phyloP scores from a whole-genome alignment of 1,284 basidiomycete species.

The Phellopilus nigrolimitatus region DNA sequence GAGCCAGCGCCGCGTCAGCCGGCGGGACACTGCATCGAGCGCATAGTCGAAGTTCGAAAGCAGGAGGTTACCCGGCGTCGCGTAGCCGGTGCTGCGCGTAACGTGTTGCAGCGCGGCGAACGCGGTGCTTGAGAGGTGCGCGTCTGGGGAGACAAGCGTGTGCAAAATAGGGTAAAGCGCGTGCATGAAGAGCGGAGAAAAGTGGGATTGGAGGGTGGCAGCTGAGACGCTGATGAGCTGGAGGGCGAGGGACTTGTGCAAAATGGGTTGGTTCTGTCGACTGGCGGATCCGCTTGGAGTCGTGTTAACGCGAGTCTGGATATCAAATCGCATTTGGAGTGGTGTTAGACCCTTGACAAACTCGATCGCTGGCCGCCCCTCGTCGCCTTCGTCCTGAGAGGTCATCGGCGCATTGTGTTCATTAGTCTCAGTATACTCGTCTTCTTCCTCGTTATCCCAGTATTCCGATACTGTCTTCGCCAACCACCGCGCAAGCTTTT shows the following conservation, averaged over 20 bases:
- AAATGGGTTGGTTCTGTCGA: constrained; percentile 36
- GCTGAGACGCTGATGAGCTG: constrained; percentile 70
- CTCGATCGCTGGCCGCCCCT: constrained; percentile 38
- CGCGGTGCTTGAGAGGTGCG: constrained; percentile 67
- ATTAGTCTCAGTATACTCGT: constrained; percentile 22
- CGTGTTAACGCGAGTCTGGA: constrained; percentile 1
- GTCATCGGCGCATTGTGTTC: constrained; percentile 21
- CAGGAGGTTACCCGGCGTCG: constrained; percentile 77
- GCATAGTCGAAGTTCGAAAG: constrained; percentile 94
- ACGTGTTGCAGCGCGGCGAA: constrained; percentile 66
- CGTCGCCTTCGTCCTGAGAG: constrained; percentile 31
- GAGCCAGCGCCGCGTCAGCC: constrained; percentile 71
- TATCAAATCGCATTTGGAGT: constrained; percentile 14
- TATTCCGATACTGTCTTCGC: constrained; percentile 60
- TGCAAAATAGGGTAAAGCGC: constrained; percentile 81
- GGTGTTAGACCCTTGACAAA: constrained; percentile 49
- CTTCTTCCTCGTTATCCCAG: constrained; percentile 52
- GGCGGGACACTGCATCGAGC: constrained; percentile 80
- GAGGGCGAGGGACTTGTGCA: constrained; percentile 62
- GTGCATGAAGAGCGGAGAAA: constrained; percentile 71
- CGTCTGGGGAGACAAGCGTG: constrained; percentile 66
- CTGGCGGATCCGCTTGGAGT: constrained; percentile 16
- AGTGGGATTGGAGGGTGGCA: constrained; percentile 58
- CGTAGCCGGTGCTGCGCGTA: constrained; percentile 70
- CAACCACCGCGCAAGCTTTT: constrained; percentile 62